Base-by-base conservation (phyloP, 2,329 filamentous ascomycete genomes). In the Diaporthe humulicola region DNA sequence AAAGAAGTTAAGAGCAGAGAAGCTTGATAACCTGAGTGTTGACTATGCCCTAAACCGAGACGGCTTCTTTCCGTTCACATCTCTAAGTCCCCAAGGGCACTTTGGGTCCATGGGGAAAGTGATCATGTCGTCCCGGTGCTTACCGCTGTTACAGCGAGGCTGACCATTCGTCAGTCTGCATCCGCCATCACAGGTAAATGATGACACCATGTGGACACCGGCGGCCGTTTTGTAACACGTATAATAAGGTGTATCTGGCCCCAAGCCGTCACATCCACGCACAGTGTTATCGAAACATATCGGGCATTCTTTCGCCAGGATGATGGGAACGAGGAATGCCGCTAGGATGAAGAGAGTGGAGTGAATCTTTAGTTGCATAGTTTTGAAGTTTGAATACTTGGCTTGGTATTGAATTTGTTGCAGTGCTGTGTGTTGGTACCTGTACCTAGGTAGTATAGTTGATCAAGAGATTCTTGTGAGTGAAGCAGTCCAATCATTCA, bases 141-240 rank as follows among this genome's bases (percentile, higher is more conserved):
- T 69, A 22, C 64, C 64, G 22, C 30, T 69, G 48, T 69, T 54
- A 10, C 64, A 69, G 33, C 64, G 64, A 22, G 64, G 48, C n/a
- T 40, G 6, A 3, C 64, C 64, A 0, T 19, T 12, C 1, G 15
- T 25, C 3, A 54, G 19, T 4, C 48, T 52, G n/a, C 64, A 69
- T 4, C 64, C 64, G 17, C 48, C 64, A 28, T 69, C 64, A 36
- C 64, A 69, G 15, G 33, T 40, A 40, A 25, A 69, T 9, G 45
- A 28, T 28, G 33, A 17, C 28, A 54, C 48, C 33, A 54, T 54
- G 33, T 40, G 9, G 14, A 25, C 64, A 2, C 28, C 30, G 2
- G 17, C 17, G 4, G n/a, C 2, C 15, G 22, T 19, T 10, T 40
- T 52, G 48, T 38, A 28, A 30, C 64, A 69, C 12, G 64, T 54